Percentiles rank a stretch among this genome's conserved stretches.
Conservation (phyloP, 106 monocot genomes). For the Allium fistulosum region DNA sequence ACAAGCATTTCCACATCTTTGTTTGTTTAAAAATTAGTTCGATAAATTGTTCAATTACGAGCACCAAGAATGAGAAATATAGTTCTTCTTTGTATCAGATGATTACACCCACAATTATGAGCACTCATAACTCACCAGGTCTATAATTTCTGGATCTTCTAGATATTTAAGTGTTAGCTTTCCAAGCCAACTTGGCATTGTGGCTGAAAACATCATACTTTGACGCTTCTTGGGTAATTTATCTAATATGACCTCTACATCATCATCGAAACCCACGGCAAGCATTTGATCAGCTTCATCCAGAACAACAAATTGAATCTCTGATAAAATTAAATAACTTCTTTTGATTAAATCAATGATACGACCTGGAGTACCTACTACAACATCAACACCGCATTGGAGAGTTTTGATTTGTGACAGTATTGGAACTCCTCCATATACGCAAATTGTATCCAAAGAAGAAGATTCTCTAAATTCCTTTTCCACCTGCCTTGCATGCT, state of each 20-base stretch:
- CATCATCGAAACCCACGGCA: slow-evolving; percentile 92
- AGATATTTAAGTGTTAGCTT: slow-evolving; percentile 69
- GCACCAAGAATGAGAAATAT: no score
- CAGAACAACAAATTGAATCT: slow-evolving; percentile 92
- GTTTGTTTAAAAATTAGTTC: no score
- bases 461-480: slow-evolving; percentile 91
- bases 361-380: slow-evolving; percentile 95
- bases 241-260: slow-evolving; percentile 85
- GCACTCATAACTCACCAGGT: slow-evolving; percentile 61
- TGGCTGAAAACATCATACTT: slow-evolving; percentile 94
- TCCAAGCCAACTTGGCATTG: slow-evolving; percentile 89
- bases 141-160: slow-evolving; percentile 65
- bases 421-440: slow-evolving; percentile 92
- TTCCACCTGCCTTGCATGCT: slow-evolving; percentile 92
- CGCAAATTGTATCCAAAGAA: slow-evolving; percentile 66
- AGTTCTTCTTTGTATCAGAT: no score
- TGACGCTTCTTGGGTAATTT: slow-evolving; percentile 70
- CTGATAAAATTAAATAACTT: slow-evolving; percentile 75
- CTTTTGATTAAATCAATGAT: slow-evolving; percentile 87
- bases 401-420: slow-evolving; percentile 68
- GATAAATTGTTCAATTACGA: no score
- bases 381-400: slow-evolving; percentile 78
- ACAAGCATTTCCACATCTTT: no score
- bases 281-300: slow-evolving; percentile 99
- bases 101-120: not conserved